Conservation (phyloP, 1,284 basidiomycete species). For the Pyrrhoderma noxium region DNA sequence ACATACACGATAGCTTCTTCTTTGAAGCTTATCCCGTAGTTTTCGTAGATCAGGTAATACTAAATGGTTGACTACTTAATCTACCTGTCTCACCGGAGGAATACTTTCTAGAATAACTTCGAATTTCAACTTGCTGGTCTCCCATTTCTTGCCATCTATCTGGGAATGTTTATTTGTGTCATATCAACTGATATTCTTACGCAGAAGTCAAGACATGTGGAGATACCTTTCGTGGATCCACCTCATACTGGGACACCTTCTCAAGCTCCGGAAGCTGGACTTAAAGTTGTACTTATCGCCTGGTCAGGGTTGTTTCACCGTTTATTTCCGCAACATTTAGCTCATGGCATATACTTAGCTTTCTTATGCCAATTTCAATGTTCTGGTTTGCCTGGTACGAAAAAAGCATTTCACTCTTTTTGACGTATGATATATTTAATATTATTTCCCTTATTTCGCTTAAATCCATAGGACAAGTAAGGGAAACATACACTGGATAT, state of each 20-base stretch:
- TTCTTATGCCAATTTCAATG: conserved; percentile 23
- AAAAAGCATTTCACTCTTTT: neutral
- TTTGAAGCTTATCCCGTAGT: conserved; percentile 27
- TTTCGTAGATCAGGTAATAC: conserved; percentile 21
- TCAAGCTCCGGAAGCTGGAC: conserved; percentile 18
- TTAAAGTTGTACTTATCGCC: conserved; percentile 19
- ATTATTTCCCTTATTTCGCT: no score
- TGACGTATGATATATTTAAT: neutral
- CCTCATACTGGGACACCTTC: conserved; percentile 11
- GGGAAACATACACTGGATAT: conserved; percentile 24
- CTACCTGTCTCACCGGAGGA: neutral
- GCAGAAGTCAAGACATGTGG: conserved; percentile 15
- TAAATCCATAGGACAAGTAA: conserved; percentile 26
- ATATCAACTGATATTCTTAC: conserved; percentile 10
- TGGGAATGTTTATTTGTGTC: conserved; percentile 21
- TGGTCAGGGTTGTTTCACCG: conserved; percentile 17
- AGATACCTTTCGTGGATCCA: conserved; percentile 20
- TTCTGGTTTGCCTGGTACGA: conserved; percentile 29
- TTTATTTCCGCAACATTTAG: no score
- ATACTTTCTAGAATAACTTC: conserved; percentile 20
- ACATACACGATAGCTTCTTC: conserved; percentile 20
- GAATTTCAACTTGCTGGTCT: conserved; percentile 22
- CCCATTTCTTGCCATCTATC: conserved; percentile 20
- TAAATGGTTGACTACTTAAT: no score
- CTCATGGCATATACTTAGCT: neutral